Evolutionary conservation across 768 basidiomycete genomes (phyloP).

Genomic region (Chalciporus chontae): DNA sequence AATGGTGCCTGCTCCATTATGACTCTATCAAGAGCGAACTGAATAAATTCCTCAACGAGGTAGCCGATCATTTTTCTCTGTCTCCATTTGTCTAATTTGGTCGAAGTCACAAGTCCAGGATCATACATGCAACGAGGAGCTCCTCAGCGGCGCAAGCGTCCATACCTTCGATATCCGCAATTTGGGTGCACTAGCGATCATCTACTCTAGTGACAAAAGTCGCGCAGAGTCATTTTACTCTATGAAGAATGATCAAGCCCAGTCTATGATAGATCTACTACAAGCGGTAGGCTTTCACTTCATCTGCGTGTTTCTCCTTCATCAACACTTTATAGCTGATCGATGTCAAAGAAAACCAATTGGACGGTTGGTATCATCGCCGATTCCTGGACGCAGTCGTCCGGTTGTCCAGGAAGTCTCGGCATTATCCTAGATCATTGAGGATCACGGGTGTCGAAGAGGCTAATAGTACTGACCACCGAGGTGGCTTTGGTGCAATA

Average conservation of each 20-base stretch:
- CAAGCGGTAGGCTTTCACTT: conserved; percentile 15
- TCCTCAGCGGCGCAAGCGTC: conserved; percentile 9
- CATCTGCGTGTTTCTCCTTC: not conserved
- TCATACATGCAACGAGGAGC: conserved; percentile 22
- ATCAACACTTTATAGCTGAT: conserved; percentile 20
- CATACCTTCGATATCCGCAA: conserved; percentile 21
- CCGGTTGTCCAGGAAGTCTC: conserved; percentile 27
- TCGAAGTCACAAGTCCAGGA: conserved; percentile 13
- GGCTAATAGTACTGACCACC: conserved; percentile 9
- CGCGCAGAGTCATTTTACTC: conserved; percentile 18
- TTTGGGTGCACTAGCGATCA: conserved; percentile 22
- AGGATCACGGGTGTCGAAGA: conserved; percentile 17
- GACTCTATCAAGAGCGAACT: conserved; percentile 16
- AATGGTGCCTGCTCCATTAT: conserved; percentile 26
- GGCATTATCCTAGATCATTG: conserved; percentile 27
- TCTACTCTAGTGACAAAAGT: conserved; percentile 16
- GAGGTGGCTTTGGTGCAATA: conserved; percentile 33
- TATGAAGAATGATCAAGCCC: conserved; percentile 22
- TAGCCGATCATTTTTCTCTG: not conserved
- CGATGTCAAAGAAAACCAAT: conserved; percentile 16
- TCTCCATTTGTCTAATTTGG: conserved; percentile 1
- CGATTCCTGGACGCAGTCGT: conserved; percentile 28
- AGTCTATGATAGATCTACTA: conserved; percentile 24
- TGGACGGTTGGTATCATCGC: conserved; percentile 27
- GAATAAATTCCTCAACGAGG: conserved; percentile 9